A percentile compares a stretch with the other conserved stretches of the same genome.
Conservation (phyloP, 2,329 filamentous ascomycete species). For the Alternaria dauci region DNA sequence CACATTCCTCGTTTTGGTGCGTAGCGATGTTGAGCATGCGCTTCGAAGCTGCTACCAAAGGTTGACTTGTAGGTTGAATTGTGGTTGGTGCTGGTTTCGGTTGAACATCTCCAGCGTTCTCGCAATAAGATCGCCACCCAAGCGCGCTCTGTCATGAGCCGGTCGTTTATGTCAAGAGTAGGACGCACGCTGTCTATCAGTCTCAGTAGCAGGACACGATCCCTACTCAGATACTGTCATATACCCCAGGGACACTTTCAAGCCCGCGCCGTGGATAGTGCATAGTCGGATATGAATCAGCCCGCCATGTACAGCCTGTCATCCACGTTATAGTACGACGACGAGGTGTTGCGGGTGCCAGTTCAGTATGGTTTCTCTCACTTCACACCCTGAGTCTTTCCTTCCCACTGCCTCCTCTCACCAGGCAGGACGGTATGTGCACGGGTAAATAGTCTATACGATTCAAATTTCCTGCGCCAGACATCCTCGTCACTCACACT, state of each 20-base stretch:
- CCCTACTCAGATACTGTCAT: background rate
- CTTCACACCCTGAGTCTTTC: background rate
- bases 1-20: background rate
- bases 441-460: background rate
- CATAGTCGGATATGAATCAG: background rate
- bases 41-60: background rate
- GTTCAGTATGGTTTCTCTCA: background rate
- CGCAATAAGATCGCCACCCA: background rate
- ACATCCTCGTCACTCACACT: background rate
- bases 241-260: background rate
- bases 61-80: background rate
- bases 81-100: background rate
- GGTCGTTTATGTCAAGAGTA: background rate
- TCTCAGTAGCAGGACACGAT: background rate
- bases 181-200: background rate
- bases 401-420: background rate
- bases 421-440: background rate
- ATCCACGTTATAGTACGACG: background rate
- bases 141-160: background rate
- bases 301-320: background rate
- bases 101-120: background rate
- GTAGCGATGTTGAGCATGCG: background rate
- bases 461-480: conserved; percentile 1
- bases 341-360: background rate
- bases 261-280: no score